Base-by-base conservation (phyloP, 2,329 filamentous ascomycete species). In the Talaromyces atroroseus region DNA sequence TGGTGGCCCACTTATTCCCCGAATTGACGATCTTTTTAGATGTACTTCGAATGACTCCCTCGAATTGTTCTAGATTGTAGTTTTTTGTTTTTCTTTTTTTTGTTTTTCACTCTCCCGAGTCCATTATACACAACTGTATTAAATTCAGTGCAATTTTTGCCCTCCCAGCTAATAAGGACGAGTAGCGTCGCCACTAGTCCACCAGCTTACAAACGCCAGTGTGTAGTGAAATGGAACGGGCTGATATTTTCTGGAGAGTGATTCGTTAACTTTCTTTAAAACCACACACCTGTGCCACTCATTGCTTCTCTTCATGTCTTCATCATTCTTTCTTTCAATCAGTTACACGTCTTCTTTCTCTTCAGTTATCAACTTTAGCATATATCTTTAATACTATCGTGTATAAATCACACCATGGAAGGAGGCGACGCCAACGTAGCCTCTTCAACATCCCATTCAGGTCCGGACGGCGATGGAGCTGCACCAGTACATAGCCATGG, bases 401-500 rank as follows among this genome's bases (percentile, higher is more conserved):
- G 20, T 53, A 52, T 48, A 58, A 51, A 45, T 54, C 20, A 11
- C 26, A 51, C 52, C 52, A 56, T 60, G 56, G 52, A 58, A 42
- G 54, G 54, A 36, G 52, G 29, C 20, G 58, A 62, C n/a, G 49
- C 60, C 11, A 54, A 53, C 24, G 38, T 53, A 8, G 49, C 57
- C 20, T 20, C 50, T 29, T 32, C 55, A 34, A 50, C 44, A 46
- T 26, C 44, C 26, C 38, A 51, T 48, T 10, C 46, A 18, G 24
- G 36, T 18, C 24, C 44, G 20, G 29, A 11, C 1, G 56, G 58
- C 40, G 61, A 63, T 23, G 56, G 57, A 8, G 44, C 61, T 36
- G 60, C 61, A 48, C 64, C 64, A 26, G 61, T 65, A 7, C 61
- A 60, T 32, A 58, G 56, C 20, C 58, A 59, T 20, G 26, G 26